Conservation (phyloP, 768 basidiomycete genomes). For the Phaeotremella skinneri region DNA sequence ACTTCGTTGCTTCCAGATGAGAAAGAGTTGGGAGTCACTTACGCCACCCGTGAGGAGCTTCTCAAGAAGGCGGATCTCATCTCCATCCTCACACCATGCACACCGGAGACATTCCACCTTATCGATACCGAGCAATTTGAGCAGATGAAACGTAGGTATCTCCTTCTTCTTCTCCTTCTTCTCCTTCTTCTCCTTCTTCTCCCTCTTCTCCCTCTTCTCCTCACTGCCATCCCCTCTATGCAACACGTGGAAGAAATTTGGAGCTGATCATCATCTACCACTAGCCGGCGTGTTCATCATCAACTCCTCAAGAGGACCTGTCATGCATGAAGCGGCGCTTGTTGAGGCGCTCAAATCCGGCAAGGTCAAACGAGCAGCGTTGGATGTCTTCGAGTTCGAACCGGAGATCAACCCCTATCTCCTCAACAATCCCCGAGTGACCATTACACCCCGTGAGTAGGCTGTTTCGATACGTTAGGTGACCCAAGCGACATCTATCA, state of each 20-base stretch:
- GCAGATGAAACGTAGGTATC: conserved; percentile 40
- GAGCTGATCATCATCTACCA: not conserved
- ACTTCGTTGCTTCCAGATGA: conserved; percentile 17
- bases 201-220: too few relatives aligned
- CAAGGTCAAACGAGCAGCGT: conserved; percentile 44
- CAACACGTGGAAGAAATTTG: too few relatives aligned
- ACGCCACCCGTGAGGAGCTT: conserved; percentile 28
- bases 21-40: conserved; percentile 19
- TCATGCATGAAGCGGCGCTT: conserved; percentile 49
- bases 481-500: too few relatives aligned
- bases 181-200: too few relatives aligned
- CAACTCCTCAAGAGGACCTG: conserved; percentile 46
- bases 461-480: too few relatives aligned
- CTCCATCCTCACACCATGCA: conserved; percentile 18
- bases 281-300: conserved; percentile 40
- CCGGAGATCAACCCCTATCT: conserved; percentile 41
- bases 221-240: too few relatives aligned
- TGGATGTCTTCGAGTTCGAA: conserved; percentile 52
- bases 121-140: conserved; percentile 29
- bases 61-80: conserved; percentile 24
- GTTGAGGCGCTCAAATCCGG: conserved; percentile 45
- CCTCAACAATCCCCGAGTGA: conserved; percentile 30
- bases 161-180: not conserved
- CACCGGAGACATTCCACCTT: conserved; percentile 22
- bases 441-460: conserved; percentile 24